A percentile compares a stretch with the other conserved stretches of the same genome.
Conservation (phyloP, 2,329 filamentous ascomycete species). For the Neonectria coccinea region DNA sequence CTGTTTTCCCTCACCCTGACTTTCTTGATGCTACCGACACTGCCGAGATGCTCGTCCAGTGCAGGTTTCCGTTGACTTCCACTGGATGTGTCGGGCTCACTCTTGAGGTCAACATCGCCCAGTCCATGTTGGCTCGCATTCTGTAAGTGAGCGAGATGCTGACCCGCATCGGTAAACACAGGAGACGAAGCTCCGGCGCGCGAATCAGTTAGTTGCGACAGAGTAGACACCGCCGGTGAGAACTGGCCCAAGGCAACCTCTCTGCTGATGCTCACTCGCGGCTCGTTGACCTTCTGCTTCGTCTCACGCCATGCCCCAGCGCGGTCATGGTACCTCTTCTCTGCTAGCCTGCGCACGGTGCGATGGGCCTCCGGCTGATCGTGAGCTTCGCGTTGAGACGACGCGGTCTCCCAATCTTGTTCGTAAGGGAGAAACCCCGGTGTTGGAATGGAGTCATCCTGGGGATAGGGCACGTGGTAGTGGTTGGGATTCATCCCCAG, state of each 20-base stretch:
- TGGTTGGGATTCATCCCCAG: slow-evolving; percentile 27
- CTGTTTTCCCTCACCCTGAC: slow-evolving; percentile 3
- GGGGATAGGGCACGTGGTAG: slow-evolving; percentile 38
- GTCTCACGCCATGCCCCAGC: slow-evolving; percentile 35
- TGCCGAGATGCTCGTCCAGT: not conserved
- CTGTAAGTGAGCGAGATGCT: slow-evolving; percentile 13
- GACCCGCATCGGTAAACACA: slow-evolving; percentile 18
- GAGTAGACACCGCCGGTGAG: slow-evolving; percentile 25
- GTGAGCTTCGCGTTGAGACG: not conserved
- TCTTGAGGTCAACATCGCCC: not conserved
- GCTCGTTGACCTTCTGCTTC: slow-evolving; percentile 25
- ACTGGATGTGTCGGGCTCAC: slow-evolving; percentile 1
- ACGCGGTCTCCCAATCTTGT: slow-evolving; percentile 3
- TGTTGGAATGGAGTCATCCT: slow-evolving; percentile 33
- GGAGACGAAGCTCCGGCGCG: not conserved
- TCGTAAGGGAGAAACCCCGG: slow-evolving; percentile 27
- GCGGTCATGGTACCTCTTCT: slow-evolving; percentile 27
- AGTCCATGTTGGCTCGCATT: slow-evolving; percentile 9
- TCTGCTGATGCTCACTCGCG: slow-evolving; percentile 33
- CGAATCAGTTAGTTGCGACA: slow-evolving; percentile 10
- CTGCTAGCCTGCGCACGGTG: slow-evolving; percentile 16
- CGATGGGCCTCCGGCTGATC: slow-evolving; percentile 9
- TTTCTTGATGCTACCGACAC: not conserved
- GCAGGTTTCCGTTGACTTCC: not conserved
- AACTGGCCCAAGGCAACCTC: slow-evolving; percentile 30